phyloP scores from a whole-genome alignment of 768 basidiomycete genomes.

The Termitomyces sp. region DNA sequence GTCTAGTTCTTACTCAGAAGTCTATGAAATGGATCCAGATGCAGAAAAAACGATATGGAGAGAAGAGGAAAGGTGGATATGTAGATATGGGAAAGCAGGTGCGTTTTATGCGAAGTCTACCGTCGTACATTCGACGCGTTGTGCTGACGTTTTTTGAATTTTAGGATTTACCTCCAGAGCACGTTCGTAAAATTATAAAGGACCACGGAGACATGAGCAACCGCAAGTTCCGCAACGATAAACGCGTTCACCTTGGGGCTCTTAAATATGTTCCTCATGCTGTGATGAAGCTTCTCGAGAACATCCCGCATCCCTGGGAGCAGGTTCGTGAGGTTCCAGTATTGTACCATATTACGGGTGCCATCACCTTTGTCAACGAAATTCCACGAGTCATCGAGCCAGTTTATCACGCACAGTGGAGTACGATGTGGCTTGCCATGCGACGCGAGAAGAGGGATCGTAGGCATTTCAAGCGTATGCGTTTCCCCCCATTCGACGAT shows the following conservation, averaged over 20 bases:
- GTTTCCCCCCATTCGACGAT: constrained; percentile 98
- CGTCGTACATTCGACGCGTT: constrained; percentile 2
- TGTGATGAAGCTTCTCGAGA: constrained; percentile 98
- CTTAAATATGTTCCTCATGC: constrained; percentile 99
- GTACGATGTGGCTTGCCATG: constrained; percentile 99
- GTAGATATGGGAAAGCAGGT: constrained; percentile 94
- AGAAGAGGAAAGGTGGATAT: constrained; percentile 84
- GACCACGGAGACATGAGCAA: constrained; percentile 99
- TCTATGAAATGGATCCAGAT: constrained; percentile 94
- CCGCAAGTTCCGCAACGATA: constrained; percentile 98
- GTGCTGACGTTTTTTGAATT: constrained; percentile 11
- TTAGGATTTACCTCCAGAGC: constrained; percentile 93
- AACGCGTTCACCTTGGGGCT: constrained; percentile 97
- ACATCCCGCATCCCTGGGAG: constrained; percentile 97
- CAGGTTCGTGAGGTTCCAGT: constrained; percentile 99
- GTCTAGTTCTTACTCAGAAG: constrained; percentile 74
- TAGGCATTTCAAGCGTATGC: constrained; percentile 99
- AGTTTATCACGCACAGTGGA: constrained; percentile 98
- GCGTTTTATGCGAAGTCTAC: constrained; percentile 9
- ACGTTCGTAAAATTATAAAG: constrained; percentile 99
- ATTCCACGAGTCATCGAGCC: constrained; percentile 96
- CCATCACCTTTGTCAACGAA: constrained; percentile 99
- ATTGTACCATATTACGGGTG: constrained; percentile 97
- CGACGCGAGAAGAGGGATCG: constrained; percentile 97
- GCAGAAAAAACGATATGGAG: constrained; percentile 90